These are phyloP conservation scores for Candida glaebosa DNA, from an alignment of 805 yeast species.

Conservation along the genomic window DNA sequence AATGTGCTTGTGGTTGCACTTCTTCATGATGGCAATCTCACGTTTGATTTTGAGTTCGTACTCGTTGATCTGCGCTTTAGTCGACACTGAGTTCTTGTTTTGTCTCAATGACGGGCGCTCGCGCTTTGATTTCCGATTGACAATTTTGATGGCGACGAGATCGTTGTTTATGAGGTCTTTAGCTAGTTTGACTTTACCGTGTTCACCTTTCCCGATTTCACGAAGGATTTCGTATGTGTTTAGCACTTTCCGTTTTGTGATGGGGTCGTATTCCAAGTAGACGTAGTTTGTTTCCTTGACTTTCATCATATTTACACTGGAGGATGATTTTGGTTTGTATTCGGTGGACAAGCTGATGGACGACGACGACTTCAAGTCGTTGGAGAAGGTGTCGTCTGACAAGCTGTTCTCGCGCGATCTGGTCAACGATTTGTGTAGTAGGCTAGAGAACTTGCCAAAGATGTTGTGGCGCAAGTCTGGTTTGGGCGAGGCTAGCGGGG, in stretches of 20 bases:
- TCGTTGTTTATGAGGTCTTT: constrained; percentile 60
- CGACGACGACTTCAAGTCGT: constrained; percentile 5
- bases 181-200: constrained; percentile 95
- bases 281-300: constrained; percentile 86
- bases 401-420: constrained; percentile 13
- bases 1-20: constrained; percentile 43
- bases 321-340: constrained; percentile 2
- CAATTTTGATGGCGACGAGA: constrained; percentile 89
- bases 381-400: constrained; percentile 5
- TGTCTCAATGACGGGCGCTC: constrained; percentile 31
- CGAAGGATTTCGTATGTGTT: constrained; percentile 85
- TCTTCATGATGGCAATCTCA: constrained; percentile 46
- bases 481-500: constrained; percentile 7
- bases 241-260: constrained; percentile 71
- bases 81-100: constrained; percentile 19
- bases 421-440: constrained; percentile 23
- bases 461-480: constrained; percentile 18
- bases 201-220: constrained; percentile 95
- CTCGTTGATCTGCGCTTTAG: constrained; percentile 18
- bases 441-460: constrained; percentile 31
- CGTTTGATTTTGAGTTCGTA: constrained; percentile 36
- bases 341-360: constrained; percentile 1
- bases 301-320: constrained; percentile 11
- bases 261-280: constrained; percentile 83
- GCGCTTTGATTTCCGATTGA: constrained; percentile 58